Base-by-base conservation (phyloP, 2,329 filamentous ascomycete genomes). In the Botrytis squamosa region DNA sequence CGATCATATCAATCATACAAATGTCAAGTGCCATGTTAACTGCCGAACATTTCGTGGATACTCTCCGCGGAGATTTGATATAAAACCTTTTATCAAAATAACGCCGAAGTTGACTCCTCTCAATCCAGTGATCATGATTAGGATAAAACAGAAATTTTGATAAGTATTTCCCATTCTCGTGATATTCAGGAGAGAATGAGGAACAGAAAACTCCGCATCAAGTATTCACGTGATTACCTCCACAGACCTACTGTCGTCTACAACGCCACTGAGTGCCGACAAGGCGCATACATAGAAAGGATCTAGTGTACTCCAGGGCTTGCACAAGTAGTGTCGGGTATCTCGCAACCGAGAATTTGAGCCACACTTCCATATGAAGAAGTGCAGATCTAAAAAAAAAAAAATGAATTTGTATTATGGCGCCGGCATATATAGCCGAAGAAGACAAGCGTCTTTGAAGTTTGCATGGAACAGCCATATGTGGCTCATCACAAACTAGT, bases 91-190 rank as follows among this genome's bases (percentile, higher is more conserved):
- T 6, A 49, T 40, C 6, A 22, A 20, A 25, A 33, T 57, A 42
- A 22, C n/a, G n/a, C n/a, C 38, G 38, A 57, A 33, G 18, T 57
- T 69, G n/a, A 33, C 29, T 57, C 49, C 38, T 42, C n/a, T 69
- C 38, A n/a, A 69, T 69, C 66, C n/a, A 69, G 66, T 69, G 52
- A 42, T 69, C 40, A 33, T 44, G n/a, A 57, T 42, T 44, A 42
- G 52, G 38, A 42, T n/a, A 25, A 25, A 44, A 20, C 66, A 8
- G 66, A 16, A 4, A 33, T 7, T 42, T 16, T 18, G 10, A 2
- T 33, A 36, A 4, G 14, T 33, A 42, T 25, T 29, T 25, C n/a
- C 16, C 8, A 9, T 4, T 7, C 36, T 57, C 18, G 16, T 42
- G 9, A 68, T 57, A 16, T 6, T 3, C n/a, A 18, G 16, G 36